Conservation (phyloP, 1,284 basidiomycete genomes). For the Leccinum pallidistipes region DNA sequence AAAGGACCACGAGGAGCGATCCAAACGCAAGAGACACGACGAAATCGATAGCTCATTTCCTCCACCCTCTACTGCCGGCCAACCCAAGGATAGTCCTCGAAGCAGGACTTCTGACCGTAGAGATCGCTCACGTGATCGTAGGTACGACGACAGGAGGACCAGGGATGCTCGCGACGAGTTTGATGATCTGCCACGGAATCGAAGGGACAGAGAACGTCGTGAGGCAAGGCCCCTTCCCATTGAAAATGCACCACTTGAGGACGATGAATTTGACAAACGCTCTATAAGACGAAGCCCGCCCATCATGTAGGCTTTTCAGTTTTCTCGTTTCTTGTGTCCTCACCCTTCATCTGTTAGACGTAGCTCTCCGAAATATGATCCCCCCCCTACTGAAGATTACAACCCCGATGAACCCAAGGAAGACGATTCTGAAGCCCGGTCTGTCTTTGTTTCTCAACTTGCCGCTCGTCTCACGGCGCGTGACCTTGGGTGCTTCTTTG, state of each 20-base stretch:
- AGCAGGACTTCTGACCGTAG: conserved; percentile 46
- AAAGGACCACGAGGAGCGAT: conserved; percentile 49
- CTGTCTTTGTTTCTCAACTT: conserved; percentile 97
- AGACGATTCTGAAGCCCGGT: conserved; percentile 93
- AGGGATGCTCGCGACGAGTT: conserved; percentile 60
- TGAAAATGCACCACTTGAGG: conserved; percentile 35
- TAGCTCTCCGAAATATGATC: conserved; percentile 72
- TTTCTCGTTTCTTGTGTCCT: conserved; percentile 12
- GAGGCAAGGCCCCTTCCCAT: conserved; percentile 30
- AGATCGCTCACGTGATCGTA: conserved; percentile 57
- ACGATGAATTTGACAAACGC: conserved; percentile 32
- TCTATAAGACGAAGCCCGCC: conserved; percentile 40
- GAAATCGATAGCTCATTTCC: conserved; percentile 44
- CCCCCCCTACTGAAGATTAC: conserved; percentile 58
- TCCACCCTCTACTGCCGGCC: conserved; percentile 34
- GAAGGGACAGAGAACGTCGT: conserved; percentile 41
- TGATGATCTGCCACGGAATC: conserved; percentile 49
- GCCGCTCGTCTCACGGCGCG: conserved; percentile 92
- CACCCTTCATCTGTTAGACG: conserved; percentile 43
- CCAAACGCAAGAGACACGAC: conserved; percentile 56
- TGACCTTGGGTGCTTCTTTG: conserved; percentile 98
- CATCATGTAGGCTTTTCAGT: conserved; percentile 39
- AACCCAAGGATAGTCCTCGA: conserved; percentile 54
- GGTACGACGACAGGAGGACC: conserved; percentile 49
- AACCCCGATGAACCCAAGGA: conserved; percentile 77